These are phyloP conservation scores for Lasiosphaeria miniovina DNA, from an alignment of 495 filamentous ascomycete species.

Conservation along the genomic window DNA sequence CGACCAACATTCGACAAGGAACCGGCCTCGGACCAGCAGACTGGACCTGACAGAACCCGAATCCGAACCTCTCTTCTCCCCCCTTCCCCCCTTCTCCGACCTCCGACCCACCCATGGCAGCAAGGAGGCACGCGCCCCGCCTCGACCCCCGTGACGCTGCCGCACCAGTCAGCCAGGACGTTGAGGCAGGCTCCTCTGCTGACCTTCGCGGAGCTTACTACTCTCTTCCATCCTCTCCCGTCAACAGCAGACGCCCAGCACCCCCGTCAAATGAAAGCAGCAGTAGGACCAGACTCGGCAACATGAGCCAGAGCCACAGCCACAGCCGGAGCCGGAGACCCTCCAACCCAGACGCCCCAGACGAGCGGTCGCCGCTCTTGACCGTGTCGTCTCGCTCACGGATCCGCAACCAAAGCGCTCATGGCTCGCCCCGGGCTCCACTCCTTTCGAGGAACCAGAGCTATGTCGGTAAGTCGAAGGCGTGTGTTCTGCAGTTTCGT, in stretches of 20 bases:
- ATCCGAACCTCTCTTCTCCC: background rate
- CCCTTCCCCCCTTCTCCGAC: background rate
- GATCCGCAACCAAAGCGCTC: conserved; percentile 41
- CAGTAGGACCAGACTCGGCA: background rate
- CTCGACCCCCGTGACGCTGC: conserved; percentile 7
- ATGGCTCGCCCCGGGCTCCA: conserved; percentile 36
- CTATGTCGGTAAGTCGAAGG: conserved; percentile 37
- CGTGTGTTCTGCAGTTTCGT: too few relatives aligned
- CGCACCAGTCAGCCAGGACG: conserved; percentile 6
- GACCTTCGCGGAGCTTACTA: conserved; percentile 16
- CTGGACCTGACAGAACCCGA: background rate
- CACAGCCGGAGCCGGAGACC: conserved; percentile 23
- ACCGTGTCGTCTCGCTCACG: conserved; percentile 34
- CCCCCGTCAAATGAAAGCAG: background rate
- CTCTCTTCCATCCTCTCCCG: conserved; percentile 33
- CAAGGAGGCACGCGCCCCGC: conserved; percentile 22
- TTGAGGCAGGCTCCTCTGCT: conserved; percentile 11
- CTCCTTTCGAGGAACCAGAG: conserved; percentile 48
- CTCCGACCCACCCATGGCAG: conserved; percentile 16
- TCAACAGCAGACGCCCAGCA: conserved; percentile 24
- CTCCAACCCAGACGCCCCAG: conserved; percentile 36
- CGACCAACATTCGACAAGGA: too few relatives aligned
- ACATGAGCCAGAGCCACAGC: background rate
- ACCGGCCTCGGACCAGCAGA: background rate
- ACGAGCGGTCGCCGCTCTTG: conserved; percentile 49